Percentiles rank a stretch among this genome's conserved stretches.
These are phyloP conservation scores for Herpetomonas samuelpessoai DNA, from an alignment of 208 protist species.

Conservation along the genomic window DNA sequence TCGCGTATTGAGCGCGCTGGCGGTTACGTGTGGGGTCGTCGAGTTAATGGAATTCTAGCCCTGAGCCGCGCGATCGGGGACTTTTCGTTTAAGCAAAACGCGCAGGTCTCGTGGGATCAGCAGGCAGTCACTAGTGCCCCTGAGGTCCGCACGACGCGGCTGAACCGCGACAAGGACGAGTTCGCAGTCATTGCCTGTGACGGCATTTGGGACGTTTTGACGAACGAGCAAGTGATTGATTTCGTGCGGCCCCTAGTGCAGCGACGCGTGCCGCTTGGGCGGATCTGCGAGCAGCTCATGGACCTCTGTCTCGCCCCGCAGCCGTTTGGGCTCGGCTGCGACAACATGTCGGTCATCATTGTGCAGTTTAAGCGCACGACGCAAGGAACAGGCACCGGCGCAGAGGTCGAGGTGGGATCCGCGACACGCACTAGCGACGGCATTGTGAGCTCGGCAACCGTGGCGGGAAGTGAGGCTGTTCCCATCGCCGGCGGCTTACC, in stretches of 20 bases:
- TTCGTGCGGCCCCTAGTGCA: conserved; percentile 74
- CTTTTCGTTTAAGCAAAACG: conserved; percentile 91
- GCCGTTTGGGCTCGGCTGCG: conserved; percentile 84
- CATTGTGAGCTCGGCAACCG: too few relatives aligned
- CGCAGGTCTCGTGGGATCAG: conserved; percentile 79
- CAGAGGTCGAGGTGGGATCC: too few relatives aligned
- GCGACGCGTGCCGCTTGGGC: conserved; percentile 43
- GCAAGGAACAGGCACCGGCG: conserved; percentile 9
- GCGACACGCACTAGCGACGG: too few relatives aligned
- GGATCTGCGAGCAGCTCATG: conserved; percentile 75
- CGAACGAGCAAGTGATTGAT: conserved; percentile 82
- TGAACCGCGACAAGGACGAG: conserved; percentile 83
- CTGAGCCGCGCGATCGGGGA: conserved; percentile 95
- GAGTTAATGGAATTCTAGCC: conserved; percentile 94
- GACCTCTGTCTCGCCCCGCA: conserved; percentile 75
- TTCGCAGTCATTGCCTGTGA: conserved; percentile 92
- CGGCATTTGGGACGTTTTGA: conserved; percentile 93
- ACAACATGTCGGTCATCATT: conserved; percentile 93
- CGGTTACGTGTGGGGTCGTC: conserved; percentile 88
- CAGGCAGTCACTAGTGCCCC: conserved; percentile 90
- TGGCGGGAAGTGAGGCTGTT: too few relatives aligned
- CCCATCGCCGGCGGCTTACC: too few relatives aligned
- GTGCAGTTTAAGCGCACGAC: conserved; percentile 69
- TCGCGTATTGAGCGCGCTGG: conserved; percentile 89
- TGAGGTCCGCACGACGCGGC: conserved; percentile 56